phyloP scores from a whole-genome alignment of 2,329 filamentous ascomycete genomes.

The Pestalotiopsis fici region DNA sequence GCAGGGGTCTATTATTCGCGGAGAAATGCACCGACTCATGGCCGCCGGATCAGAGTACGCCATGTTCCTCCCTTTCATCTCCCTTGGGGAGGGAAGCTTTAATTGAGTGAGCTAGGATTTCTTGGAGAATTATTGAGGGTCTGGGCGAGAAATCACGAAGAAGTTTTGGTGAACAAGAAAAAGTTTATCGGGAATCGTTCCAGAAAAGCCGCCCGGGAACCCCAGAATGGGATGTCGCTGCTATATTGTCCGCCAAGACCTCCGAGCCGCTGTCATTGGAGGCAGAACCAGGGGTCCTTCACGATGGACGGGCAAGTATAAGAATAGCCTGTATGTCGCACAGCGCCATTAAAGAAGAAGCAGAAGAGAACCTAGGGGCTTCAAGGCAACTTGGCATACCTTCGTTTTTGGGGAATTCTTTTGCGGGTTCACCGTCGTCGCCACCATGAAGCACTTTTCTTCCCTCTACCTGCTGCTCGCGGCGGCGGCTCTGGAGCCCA shows the following conservation, averaged over 20 bases:
- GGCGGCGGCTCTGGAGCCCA: slow-evolving; percentile 20
- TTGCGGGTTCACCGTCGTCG: neutral
- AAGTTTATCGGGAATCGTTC: neutral
- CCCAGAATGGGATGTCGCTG: neutral
- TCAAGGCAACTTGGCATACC: neutral
- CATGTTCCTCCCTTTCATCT: neutral
- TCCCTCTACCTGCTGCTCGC: slow-evolving; percentile 11
- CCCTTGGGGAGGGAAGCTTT: too few relatives aligned
- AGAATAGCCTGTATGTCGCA: neutral
- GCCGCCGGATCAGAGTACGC: neutral
- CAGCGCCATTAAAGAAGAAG: neutral
- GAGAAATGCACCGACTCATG: slow-evolving; percentile 5
- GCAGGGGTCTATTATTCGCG: slow-evolving; percentile 12
- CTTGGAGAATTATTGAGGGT: neutral
- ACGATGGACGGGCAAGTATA: neutral
- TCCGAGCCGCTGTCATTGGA: neutral
- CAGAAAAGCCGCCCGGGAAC: neutral
- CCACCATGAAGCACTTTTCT: slow-evolving; percentile 6
- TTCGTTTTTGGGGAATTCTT: neutral
- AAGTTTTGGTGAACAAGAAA: neutral
- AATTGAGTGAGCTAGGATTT: neutral
- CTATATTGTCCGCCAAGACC: neutral
- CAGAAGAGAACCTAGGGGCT: neutral
- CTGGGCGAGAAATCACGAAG: neutral
- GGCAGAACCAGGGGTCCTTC: neutral